Percentiles rank a stretch among this genome's conserved stretches.
Evolutionary conservation across 2,329 filamentous ascomycete genomes (phyloP).

Genomic region (Apiospora sp.): DNA sequence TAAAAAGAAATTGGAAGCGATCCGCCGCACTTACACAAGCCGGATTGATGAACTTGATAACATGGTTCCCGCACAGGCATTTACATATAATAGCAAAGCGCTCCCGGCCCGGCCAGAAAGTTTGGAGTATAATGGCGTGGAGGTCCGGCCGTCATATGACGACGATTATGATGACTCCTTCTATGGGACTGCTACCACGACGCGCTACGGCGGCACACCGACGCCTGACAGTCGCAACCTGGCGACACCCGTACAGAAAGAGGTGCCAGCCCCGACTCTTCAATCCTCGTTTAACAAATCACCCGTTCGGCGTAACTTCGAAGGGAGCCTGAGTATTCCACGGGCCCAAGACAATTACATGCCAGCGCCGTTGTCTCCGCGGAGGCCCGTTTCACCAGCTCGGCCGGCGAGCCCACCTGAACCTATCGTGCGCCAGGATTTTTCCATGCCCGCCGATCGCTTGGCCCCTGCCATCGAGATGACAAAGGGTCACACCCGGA

Average conservation of each 20-base stretch:
- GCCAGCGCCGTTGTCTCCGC: slow-evolving; percentile 75
- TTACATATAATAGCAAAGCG: slow-evolving; percentile 69
- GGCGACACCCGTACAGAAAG: neutral
- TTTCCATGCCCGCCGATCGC: slow-evolving; percentile 41
- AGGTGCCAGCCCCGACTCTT: slow-evolving; percentile 39
- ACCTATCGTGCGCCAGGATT: slow-evolving; percentile 46
- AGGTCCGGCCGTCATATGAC: slow-evolving; percentile 45
- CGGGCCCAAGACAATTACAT: slow-evolving; percentile 67
- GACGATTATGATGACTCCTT: slow-evolving; percentile 55
- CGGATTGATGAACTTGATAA: slow-evolving; percentile 87
- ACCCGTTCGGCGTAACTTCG: slow-evolving; percentile 49
- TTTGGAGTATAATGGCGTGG: slow-evolving; percentile 56
- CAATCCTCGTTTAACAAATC: slow-evolving; percentile 64
- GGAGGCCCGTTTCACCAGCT: slow-evolving; percentile 60
- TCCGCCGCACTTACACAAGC: slow-evolving; percentile 88
- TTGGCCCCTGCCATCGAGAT: slow-evolving; percentile 32
- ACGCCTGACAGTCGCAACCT: slow-evolving; percentile 23
- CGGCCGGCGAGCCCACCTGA: slow-evolving; percentile 41
- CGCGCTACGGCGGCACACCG: slow-evolving; percentile 24
- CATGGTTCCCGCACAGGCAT: slow-evolving; percentile 64
- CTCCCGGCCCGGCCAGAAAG: slow-evolving; percentile 76
- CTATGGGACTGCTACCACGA: slow-evolving; percentile 60
- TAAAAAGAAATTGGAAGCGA: slow-evolving; percentile 87
- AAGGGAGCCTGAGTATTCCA: slow-evolving; percentile 50
- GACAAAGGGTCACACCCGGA: slow-evolving; percentile 56